Base-by-base conservation (phyloP, 2,329 filamentous ascomycete species). In the Madurella fahalii region DNA sequence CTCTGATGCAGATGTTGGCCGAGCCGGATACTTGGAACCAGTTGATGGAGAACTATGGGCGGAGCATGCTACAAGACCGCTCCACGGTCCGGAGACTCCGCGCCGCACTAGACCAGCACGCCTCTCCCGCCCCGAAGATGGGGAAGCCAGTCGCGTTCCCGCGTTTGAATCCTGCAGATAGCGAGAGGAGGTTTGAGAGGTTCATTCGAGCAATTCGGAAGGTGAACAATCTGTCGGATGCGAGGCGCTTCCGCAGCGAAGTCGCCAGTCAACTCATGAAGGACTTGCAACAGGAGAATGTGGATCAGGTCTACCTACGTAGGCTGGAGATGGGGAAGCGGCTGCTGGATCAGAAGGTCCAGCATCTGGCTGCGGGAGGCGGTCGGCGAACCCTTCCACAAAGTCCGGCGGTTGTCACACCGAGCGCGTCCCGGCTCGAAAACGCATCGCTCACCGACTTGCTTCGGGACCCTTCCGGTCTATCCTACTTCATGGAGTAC, bases 401-500 rank as follows among this genome's bases (percentile, higher is more conserved):
- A 34, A 56, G 57, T 1, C 54, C 63, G 13, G 57, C 61, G 13
- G 59, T 49, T 54, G 64, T 20, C 5, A 64, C 67, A 8, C 67
- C 69, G 2, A 68, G 70, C 13, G 72, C 80, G n/a, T 87, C 87
- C 2, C 81, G 79, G 43, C 75, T 92, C 40, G 86, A 91, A 60
- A 87, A 88, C 63, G 86, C 87, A 8, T 85, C 89, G 1, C 76
- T 97, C 2, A 82, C 86, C 12, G 91, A 97, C 61, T 79, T 99
- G n/a, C 78, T 99, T 54, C 87, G 92, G 62, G 91, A 95, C 69
- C 83, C 94, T 2, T 88, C 93, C 1, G 93, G 90, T 0, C 77
- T 99, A 9, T 97, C 94, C 2, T 99, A 96, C 68, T 97, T 99
- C 73, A 99, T 99, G 94, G 94, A 99, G 68, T 97, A 91, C 66